Evolutionary conservation across 176 grass and related monocot species (phyloP), one percentile per base, ranked within the genome.

Genomic region (Rhynchospora tenuis): DNA sequence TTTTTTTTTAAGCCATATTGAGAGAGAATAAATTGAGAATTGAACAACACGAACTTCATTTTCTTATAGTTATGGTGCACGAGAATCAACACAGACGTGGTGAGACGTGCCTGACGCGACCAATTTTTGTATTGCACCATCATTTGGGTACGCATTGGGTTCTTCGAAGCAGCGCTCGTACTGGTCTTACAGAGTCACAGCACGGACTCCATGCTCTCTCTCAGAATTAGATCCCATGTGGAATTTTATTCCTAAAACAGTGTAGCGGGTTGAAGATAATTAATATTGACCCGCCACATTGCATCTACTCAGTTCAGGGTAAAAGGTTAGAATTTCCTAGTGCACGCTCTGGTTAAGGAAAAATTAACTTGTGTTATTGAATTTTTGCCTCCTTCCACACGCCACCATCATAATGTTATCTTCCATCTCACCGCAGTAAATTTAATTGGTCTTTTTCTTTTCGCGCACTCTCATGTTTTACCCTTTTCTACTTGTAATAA

Each of bases 111-210:
- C 59, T 67, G 61, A 82, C 80, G 61, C 24, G 42, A 67, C 61
- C 43, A 65, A 38, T 68, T 82, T 82, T 82, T 67, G 80, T 52
- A 82, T 38, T 65, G 45, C 60, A 82, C 44, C 15, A 64, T 82
- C 60, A 55, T 48, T 68, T 65, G 61, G 59, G 80, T 63, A 29
- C 80, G 24, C 43, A 51, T 82, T 15, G 80, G 80, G 61, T 65
- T 13, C 7, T 17, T 13, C 17, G 59, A 26, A 82, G 31, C 59
- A 82, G 42, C 20, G 48, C 15, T 61, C 17, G 79, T 66, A 38
- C 13, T 44, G 22, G 31, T 74, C 71, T 47, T 20, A 74, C 45
- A 74, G 64, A 14, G 64, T 68, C 67, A 11, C 38, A 71, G 73
- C 73, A 76, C 48, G 73, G 73, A 77, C 26, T 56, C 50, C 50